Evolutionary conservation across 768 basidiomycete genomes (phyloP), one percentile per base, ranked within the genome.

Genomic region (Tephrocybe sp.): DNA sequence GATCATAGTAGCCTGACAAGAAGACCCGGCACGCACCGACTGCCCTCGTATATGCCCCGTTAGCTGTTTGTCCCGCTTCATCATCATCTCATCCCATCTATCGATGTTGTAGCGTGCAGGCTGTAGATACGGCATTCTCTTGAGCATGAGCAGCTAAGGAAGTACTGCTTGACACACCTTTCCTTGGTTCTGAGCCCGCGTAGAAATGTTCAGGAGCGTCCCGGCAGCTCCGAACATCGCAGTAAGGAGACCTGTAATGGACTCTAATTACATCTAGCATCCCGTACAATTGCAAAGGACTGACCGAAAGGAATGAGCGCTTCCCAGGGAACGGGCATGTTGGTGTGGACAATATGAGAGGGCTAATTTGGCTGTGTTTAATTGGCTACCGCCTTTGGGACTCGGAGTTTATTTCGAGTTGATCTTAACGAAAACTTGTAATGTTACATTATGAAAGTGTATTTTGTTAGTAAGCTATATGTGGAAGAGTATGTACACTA

Each of bases 251-350:
- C 84, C 92, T 95, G 32, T 30, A 17, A 44, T 18, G 25, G 23
- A 50, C 43, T 37, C 46, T 20, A 51, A 32, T 10, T 26, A 20
- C 42, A n/a, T 25, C 4, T 11, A 11, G 23, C n/a, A 25, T 44
- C 12, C 39, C 26, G 21, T 28, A 12, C 15, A 34, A 11, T 11
- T 33, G 28, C 39, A 39, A 41, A 44, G 45, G 44, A 52, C 64
- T 36, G 55, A 94, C 95, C 95, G 64, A 95, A 94, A 41, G 95
- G 95, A 76, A 98, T 90, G 61, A 98, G 81, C 45, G 95, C 93
- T 75, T 98, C 94, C 88, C 90, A 98, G 59, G 94, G 95, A 61
- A 97, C 87, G 50, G 95, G 95, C 95, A 96, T 96, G 60, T 58
- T 77, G 66, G 48, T 54, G 37, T 45, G 42, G 37, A 39, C 25